phyloP scores from a whole-genome alignment of 768 basidiomycete species.

The Rhodosporidiobolus sp. region DNA sequence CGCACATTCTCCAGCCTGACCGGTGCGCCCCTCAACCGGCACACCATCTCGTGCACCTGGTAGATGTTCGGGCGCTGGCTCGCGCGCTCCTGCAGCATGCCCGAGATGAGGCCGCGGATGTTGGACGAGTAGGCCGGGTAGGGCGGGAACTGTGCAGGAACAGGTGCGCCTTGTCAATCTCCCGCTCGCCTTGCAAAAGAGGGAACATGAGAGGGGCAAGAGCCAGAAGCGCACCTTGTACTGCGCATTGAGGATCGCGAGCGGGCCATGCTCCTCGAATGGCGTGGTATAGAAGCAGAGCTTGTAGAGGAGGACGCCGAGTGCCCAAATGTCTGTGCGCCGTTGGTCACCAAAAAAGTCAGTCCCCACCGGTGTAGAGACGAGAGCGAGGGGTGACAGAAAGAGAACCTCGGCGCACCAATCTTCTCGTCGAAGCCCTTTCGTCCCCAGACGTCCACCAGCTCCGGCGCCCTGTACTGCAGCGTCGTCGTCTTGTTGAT shows the following conservation, averaged over 20 bases:
- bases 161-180: conserved; percentile 78
- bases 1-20: conserved; percentile 37
- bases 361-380: conserved; percentile 16
- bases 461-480: conserved; percentile 97
- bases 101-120: conserved; percentile 54
- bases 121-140: conserved; percentile 35
- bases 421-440: conserved; percentile 87
- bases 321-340: conserved; percentile 80
- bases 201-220: conserved; percentile 88
- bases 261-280: conserved; percentile 93
- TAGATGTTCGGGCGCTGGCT: conserved; percentile 80
- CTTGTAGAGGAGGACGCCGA: conserved; percentile 95
- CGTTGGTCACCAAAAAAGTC: too few species aligned
- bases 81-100: conserved; percentile 90
- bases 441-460: conserved; percentile 85
- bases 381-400: neutral
- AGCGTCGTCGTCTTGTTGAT: conserved; percentile 92
- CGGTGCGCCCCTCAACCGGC: conserved; percentile 74
- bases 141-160: conserved; percentile 25
- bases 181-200: too few species aligned
- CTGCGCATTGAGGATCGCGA: conserved; percentile 94
- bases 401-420: conserved; percentile 41
- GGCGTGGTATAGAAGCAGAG: conserved; percentile 99
- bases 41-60: conserved; percentile 76
- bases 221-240: conserved; percentile 66